Base-by-base conservation (phyloP, 2,329 filamentous ascomycete species). In the Aspergillus aculeatinus region DNA sequence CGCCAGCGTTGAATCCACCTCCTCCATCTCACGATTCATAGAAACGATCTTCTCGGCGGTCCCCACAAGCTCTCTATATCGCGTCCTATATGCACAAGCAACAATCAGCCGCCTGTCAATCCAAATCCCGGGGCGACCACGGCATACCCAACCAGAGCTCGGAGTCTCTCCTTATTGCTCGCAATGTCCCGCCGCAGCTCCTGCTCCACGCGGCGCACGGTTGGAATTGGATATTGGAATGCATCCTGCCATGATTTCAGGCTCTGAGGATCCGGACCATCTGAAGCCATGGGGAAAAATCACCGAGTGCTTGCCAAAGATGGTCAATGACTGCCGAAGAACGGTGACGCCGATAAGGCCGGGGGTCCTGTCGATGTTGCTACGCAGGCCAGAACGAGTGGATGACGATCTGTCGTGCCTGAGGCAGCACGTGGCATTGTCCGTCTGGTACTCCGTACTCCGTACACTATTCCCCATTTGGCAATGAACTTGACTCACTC, bases 1-100 rank as follows among this genome's bases (percentile, higher is more conserved):
- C 16, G 84, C 84, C 55, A 98, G 82, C 42, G 87, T 85, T 5
- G 82, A 79, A 75, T 96, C 92, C 16, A 92, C 89, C 12, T 81
- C 79, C 62, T 88, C 85, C 78, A 95, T 94, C 72, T 94, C 87
- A 44, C 77, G 78, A 66, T 91, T 89, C 91, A 98, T 96, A 62
- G 88, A 85, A 57, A 97, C 89, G 66, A 98, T 98, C n/a, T 88
- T 88, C 77, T 97, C 93, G 57, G 94, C 94, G 0, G 94, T 97
- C 55, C 91, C 91, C 27, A 98, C 86, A 9, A 98, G 86, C 69
- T 95, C 91, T 67, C 94, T 90, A 77, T 98, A 98, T 70, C 86
- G 85, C 67, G 84, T 81, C 21, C 85, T 87, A 66, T 10, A 56
- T 23, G 51, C 55, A 51, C 47, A 61, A 52, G 51, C 31, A 57